Base-by-base conservation (phyloP, 2,329 filamentous ascomycete genomes). In the Monosporascus ibericus region DNA sequence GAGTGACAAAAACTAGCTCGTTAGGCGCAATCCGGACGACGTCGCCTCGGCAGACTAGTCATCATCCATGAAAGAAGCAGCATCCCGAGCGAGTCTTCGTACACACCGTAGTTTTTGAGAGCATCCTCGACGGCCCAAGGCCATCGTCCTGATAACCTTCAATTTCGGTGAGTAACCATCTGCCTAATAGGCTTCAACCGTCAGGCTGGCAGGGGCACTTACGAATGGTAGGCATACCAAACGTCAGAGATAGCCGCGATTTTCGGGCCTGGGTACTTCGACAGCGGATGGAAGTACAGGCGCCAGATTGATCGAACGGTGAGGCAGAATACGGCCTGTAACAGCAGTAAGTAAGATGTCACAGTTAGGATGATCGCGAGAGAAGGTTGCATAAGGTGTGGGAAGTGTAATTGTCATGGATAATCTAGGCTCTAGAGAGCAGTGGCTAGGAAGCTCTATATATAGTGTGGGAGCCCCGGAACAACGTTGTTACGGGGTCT, bases 211-310 rank as follows among this genome's bases (percentile, higher is more conserved):
- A n/a, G 24, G 24, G 22, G 8, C 3, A 46, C 42, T 17, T 46
- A 30, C 24, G 42, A 25, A 27, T 79, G 71, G 11, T 68, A 67
- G 0, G 73, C 77, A 39, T 77, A 70, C 77, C 77, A 81, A 27
- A 71, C 50, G 50, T 68, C 76, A 8, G 77, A 76, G 1, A 78
- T 9, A 3, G 74, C 75, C 0, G 76, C 42, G 25, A 46, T 14
- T 25, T 27, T 46, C 15, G 42, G 24, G 20, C 42, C 79, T 0
- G 60, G 60, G 9, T 61, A 54, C 36, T 58, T 60, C 2, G 60
- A 55, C 17, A 63, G 44, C 8, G 60, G 59, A n/a, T 63, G 60
- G 18, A 63, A 46, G 42, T 46, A 30, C 30, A 46, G 9, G 5
- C 24, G 42, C 42, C 42, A 46, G 9, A 46, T 30, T 6, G 20